Conservation (phyloP, 768 basidiomycete genomes). For the Leccinum imitatum region DNA sequence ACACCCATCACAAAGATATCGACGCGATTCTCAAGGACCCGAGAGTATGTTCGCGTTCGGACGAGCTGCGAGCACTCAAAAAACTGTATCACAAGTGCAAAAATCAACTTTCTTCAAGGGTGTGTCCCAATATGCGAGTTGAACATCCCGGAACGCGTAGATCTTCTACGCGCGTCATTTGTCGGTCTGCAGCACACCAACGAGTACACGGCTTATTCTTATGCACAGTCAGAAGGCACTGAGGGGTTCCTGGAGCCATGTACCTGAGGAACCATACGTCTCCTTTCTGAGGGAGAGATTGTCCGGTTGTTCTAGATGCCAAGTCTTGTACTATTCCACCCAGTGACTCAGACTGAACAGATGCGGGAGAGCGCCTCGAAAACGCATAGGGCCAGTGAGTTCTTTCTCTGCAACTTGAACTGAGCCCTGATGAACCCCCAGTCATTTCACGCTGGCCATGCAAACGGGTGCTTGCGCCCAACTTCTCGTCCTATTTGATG, state of each 20-base stretch:
- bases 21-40: constrained; percentile 63
- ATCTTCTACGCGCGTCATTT: constrained; percentile 26
- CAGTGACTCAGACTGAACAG: constrained; percentile 31
- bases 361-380: constrained; percentile 41
- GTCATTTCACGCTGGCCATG: constrained; percentile 62
- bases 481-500: constrained; percentile 56
- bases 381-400: constrained; percentile 53
- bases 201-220: constrained; percentile 16
- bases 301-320: constrained; percentile 24
- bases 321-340: not conserved
- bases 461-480: constrained; percentile 78
- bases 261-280: constrained; percentile 43
- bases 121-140: constrained; percentile 39
- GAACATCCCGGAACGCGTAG: constrained; percentile 18
- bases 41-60: constrained; percentile 48
- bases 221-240: constrained; percentile 45
- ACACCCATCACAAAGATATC: constrained; percentile 38
- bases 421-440: constrained; percentile 26
- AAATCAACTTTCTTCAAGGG: constrained; percentile 78
- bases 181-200: constrained; percentile 26
- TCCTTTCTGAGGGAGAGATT: constrained; percentile 30
- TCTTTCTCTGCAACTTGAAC: not conserved
- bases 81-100: constrained; percentile 72
- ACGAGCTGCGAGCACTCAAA: constrained; percentile 53
- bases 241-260: constrained; percentile 65